Base-by-base conservation (phyloP, 805 yeast species). In the Pichia cabralensis region DNA sequence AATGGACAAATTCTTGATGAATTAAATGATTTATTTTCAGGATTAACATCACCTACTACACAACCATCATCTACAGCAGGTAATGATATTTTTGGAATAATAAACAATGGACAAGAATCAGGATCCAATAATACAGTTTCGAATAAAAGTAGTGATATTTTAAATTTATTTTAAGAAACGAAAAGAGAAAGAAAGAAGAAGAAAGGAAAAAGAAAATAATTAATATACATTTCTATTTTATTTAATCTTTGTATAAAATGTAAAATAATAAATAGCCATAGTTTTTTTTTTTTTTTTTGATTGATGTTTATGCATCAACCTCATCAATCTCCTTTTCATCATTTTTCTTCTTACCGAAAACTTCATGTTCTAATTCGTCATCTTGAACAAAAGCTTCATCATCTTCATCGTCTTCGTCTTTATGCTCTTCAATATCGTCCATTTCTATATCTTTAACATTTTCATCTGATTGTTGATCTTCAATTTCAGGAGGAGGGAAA, bases 11-110 rank as follows among this genome's bases (percentile, higher is more conserved):
- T 78, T 13, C 59, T 85, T 42, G 81, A 75, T 42, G 94, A 84
- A 46, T 64, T 85, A 49, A 83, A 77, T 46, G 94, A 81, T 52
- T 61, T 84, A 34, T 84, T 76, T 61, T 47, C 64, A 31, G 52
- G 58, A 37, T 46, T 38, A 19, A 30, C 30, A 7, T 10, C 38
- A 9, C 21, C 30, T 8, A 14, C 20, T 6, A n/a, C n/a, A n/a
- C n/a, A n/a, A n/a, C 31, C 16, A 18, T 14, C 21, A 22, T 5
- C 13, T n/a, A n/a, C n/a, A n/a, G n/a, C n/a, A n/a, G n/a, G n/a
- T n/a, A n/a, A n/a, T n/a, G n/a, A n/a, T n/a, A n/a, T n/a, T n/a
- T n/a, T n/a, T n/a, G n/a, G n/a, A n/a, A n/a, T n/a, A n/a, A n/a
- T n/a, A n/a, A n/a, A n/a, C n/a, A n/a, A n/a, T n/a, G n/a, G n/a